phyloP scores from a whole-genome alignment of 164 flowering plant genomes.

The Akebia trifoliata region DNA sequence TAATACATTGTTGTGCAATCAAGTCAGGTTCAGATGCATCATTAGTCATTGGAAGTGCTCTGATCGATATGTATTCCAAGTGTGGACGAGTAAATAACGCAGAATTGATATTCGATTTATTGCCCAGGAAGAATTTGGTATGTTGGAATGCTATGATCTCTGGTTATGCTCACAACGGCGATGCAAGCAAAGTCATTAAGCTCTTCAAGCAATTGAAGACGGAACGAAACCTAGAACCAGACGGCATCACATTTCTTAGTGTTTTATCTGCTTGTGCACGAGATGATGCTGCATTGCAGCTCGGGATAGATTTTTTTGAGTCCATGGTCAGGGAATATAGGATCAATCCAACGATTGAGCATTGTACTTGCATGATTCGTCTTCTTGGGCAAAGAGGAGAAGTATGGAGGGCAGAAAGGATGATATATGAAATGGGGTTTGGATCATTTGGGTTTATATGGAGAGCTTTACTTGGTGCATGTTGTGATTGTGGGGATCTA shows the following conservation, averaged over 20 bases:
- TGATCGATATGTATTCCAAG: conserved; percentile 70
- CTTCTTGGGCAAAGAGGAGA: conserved; percentile 52
- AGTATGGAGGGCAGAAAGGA: conserved; percentile 33
- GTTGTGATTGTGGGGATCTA: conserved; percentile 34
- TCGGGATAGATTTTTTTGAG: conserved; percentile 32
- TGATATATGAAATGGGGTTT: conserved; percentile 51
- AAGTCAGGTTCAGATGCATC: conserved; percentile 38
- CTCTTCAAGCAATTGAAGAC: conserved; percentile 40
- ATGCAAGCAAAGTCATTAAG: conserved; percentile 32
- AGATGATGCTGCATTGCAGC: conserved; percentile 20
- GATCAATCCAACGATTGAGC: conserved; percentile 48
- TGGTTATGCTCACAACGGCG: conserved; percentile 59
- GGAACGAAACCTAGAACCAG: conserved; percentile 33
- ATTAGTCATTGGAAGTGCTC: conserved; percentile 53
- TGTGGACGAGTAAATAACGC: conserved; percentile 51
- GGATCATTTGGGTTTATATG: conserved; percentile 45
- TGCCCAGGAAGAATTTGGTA: conserved; percentile 47
- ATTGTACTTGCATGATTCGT: conserved; percentile 53
- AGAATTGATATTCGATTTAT: conserved; percentile 32
- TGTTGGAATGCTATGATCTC: conserved; percentile 64
- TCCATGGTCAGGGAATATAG: conserved; percentile 41
- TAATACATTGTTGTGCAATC: conserved; percentile 43
- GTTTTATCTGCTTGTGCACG: conserved; percentile 52
- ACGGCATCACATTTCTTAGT: conserved; percentile 53
- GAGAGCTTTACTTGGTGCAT: conserved; percentile 61